A percentile compares a stretch with the other conserved stretches of the same genome.
Conservation (phyloP, 495 filamentous ascomycete species). For the Chaetomium fimeti region DNA sequence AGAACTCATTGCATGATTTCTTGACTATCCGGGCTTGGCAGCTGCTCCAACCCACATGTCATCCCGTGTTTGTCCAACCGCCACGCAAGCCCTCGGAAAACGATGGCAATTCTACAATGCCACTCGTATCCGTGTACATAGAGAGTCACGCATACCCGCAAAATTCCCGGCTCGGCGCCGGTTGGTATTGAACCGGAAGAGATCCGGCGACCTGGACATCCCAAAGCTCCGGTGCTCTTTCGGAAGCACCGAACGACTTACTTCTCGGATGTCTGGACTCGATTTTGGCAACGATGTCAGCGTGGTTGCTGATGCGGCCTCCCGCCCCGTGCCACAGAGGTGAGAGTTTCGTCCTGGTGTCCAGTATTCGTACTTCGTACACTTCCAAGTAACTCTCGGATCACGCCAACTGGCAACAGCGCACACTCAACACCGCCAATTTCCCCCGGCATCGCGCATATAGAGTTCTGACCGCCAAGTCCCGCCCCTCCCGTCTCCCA, state of each 20-base stretch:
- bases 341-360: no score
- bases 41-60: not conserved
- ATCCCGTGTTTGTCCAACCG: not conserved
- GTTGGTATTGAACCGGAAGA: not conserved
- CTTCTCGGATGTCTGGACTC: no score
- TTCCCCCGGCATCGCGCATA: not conserved
- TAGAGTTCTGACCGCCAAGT: not conserved
- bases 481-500: not conserved
- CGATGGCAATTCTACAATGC: not conserved
- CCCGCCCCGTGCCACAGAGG: no score
- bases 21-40: not conserved
- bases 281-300: no score
- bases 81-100: slow-evolving; percentile 10
- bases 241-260: no score
- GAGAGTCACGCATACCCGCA: not conserved
- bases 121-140: no score
- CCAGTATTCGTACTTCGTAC: no score
- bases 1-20: not conserved
- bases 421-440: no score
- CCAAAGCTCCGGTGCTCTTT: not conserved
- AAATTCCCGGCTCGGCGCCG: not conserved
- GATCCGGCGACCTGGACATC: not conserved
- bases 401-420: no score
- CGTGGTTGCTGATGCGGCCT: no score
- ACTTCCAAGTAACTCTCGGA: no score